A percentile compares a stretch with the other conserved stretches of the same genome.
Evolutionary conservation across 2,329 filamentous ascomycete species (phyloP).

Genomic region (Chrysosporium keratinophilum): DNA sequence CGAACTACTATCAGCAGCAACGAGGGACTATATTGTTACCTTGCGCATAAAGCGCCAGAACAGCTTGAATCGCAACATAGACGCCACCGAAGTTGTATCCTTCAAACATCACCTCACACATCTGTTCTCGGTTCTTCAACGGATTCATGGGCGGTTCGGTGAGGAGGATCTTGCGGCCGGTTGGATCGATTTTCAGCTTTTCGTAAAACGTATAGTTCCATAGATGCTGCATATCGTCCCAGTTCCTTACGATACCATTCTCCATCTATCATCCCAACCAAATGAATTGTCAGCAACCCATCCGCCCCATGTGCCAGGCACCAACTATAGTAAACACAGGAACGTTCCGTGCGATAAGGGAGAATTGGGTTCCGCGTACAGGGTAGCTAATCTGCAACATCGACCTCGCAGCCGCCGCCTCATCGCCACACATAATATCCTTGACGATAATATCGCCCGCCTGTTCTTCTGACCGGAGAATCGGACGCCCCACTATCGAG

Average conservation of each 20-base stretch:
- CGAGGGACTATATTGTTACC: slow-evolving; percentile 43
- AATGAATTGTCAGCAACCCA: neutral
- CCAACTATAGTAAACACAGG: slow-evolving; percentile 2
- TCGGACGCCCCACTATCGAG: slow-evolving; percentile 94
- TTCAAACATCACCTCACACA: slow-evolving; percentile 99
- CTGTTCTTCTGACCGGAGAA: slow-evolving; percentile 90
- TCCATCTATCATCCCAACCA: slow-evolving; percentile 59
- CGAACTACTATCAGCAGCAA: neutral
- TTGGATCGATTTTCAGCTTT: slow-evolving; percentile 87
- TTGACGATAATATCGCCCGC: slow-evolving; percentile 66
- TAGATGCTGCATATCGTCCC: slow-evolving; percentile 99
- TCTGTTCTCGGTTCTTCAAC: slow-evolving; percentile 89
- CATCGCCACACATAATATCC: slow-evolving; percentile 99
- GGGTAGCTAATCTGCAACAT: slow-evolving; percentile 99
- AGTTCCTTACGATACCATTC: slow-evolving; percentile 98
- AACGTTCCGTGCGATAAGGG: slow-evolving; percentile 17
- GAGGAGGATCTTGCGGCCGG: slow-evolving; percentile 89
- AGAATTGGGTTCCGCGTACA: slow-evolving; percentile 37
- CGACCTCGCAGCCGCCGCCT: slow-evolving; percentile 85
- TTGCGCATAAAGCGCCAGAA: slow-evolving; percentile 91
- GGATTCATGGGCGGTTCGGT: slow-evolving; percentile 98
- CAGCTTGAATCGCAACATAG: slow-evolving; percentile 95
- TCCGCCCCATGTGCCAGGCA: neutral
- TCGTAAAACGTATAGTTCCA: slow-evolving; percentile 99
- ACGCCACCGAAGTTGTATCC: slow-evolving; percentile 92